Evolutionary conservation across 2,329 filamentous ascomycete species (phyloP).

Genomic region (Colletotrichum scovillei): DNA sequence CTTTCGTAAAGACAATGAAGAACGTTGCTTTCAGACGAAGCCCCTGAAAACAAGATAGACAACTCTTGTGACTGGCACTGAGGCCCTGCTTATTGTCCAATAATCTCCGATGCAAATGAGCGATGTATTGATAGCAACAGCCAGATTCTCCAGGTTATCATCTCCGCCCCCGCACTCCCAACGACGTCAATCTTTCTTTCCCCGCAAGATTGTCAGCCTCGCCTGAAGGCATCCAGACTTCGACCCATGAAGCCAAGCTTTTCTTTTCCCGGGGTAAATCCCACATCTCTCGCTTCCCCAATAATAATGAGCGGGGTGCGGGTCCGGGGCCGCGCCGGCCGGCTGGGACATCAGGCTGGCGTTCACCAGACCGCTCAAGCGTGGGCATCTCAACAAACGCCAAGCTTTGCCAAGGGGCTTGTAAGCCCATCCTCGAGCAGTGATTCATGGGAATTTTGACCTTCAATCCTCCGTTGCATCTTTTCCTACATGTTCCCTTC

Average conservation of each 20-base stretch:
- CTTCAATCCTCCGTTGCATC: constrained; percentile 27
- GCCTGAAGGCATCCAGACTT: neutral
- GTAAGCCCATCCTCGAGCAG: constrained; percentile 3
- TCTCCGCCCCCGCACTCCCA: neutral
- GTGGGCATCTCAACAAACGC: neutral
- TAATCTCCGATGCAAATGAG: too few relatives aligned
- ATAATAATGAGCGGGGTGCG: neutral
- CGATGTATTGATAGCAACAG: neutral
- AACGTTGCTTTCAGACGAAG: too few relatives aligned
- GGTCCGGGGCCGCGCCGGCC: constrained; percentile 5
- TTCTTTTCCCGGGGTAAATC: neutral
- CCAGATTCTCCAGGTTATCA: neutral
- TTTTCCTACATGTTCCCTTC: neutral
- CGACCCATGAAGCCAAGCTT: constrained; percentile 4
- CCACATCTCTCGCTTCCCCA: constrained; percentile 19
- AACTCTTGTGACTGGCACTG: too few relatives aligned
- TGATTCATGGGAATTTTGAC: constrained; percentile 31
- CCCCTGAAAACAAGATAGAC: too few relatives aligned
- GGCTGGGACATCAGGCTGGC: neutral
- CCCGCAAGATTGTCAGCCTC: constrained; percentile 26
- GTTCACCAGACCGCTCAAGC: neutral
- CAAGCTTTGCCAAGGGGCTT: constrained; percentile 31
- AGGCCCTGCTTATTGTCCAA: too few relatives aligned
- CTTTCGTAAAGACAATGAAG: too few relatives aligned
- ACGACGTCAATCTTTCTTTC: constrained; percentile 14